Evolutionary conservation across 202 grass and related monocot species (phyloP), one percentile per base, ranked within the genome.

Genomic region (Miscanthus sacchariflorus): DNA sequence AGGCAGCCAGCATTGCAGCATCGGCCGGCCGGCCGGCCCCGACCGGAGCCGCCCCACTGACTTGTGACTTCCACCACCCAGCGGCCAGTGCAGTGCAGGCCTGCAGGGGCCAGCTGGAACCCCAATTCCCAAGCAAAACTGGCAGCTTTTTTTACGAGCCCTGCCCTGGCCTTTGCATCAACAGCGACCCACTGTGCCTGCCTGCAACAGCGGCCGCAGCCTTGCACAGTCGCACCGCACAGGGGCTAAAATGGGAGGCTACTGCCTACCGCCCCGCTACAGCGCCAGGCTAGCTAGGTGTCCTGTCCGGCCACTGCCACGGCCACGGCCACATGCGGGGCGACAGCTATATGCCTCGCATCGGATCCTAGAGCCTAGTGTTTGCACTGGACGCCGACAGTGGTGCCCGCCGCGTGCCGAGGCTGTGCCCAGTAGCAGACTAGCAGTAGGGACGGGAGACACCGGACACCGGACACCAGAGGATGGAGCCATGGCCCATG

Each of bases 51-150:
- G 25, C 45, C n/a, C 24, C 13, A 33, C 45, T 50, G 73, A 48
- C 7, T 33, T 11, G 58, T 23, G 58, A 24, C 8, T 63, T 63
- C 24, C 74, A 14, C 40, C 70, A 66, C 17, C 65, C 65, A 50
- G 48, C 4, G 48, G 48, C 48, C 21, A 73, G 70, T 6, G 40
- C 43, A 9, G 42, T 66, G 35, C 38, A 39, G 38, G 38, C 38
- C 5, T 6, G 63, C 13, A 69, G 44, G 73, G 73, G 45, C 46
- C 74, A 76, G 74, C 46, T 18, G 8, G 74, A 30, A 35, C 50
- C 72, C 58, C 86, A 38, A 28, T 82, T 76, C 70, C 59, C 78
- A 54, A 87, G 56, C 58, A 65, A 68, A 23, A 21, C 33, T 1
- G 19, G 69, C 50, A 64, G 67, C 85, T 21, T 71, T 87, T 87